These are phyloP conservation scores for Bruguiera hainesii DNA, from an alignment of 441 rosid genomes.

Conservation along the genomic window DNA sequence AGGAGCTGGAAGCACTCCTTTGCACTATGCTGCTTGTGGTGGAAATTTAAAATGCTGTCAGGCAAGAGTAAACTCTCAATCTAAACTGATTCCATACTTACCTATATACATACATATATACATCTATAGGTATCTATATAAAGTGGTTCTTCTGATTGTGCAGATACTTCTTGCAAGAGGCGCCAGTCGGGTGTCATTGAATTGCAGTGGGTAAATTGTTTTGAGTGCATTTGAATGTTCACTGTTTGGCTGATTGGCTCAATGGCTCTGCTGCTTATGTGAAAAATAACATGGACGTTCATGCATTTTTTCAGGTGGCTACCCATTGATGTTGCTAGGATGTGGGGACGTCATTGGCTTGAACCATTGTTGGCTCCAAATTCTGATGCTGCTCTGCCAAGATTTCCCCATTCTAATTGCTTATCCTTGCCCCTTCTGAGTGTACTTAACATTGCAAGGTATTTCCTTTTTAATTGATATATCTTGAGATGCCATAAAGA, in stretches of 20 bases:
- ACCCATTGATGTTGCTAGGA: conserved; percentile 91
- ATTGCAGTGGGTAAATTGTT: conserved; percentile 74
- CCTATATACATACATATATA: conserved; percentile 3
- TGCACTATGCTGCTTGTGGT: conserved; percentile 95
- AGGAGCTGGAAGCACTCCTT: conserved; percentile 98
- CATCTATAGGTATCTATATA: background rate
- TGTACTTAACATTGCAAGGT: conserved; percentile 94
- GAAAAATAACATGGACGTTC: background rate
- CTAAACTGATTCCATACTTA: background rate
- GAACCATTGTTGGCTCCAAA: conserved; percentile 69
- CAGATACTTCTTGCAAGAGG: conserved; percentile 88
- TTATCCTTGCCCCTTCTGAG: conserved; percentile 83
- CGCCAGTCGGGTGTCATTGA: conserved; percentile 66
- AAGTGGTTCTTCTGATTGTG: conserved; percentile 14
- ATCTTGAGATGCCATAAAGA: background rate
- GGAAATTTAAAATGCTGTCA: conserved; percentile 93
- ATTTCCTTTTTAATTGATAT: conserved; percentile 11
- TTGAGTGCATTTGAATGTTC: conserved; percentile 5
- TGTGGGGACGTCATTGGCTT: conserved; percentile 99
- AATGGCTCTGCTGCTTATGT: background rate
- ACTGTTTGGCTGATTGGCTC: background rate
- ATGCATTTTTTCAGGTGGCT: conserved; percentile 53
- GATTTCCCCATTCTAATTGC: conserved; percentile 74
- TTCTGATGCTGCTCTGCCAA: conserved; percentile 58
- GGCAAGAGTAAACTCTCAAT: conserved; percentile 40